These are phyloP conservation scores for Haplosporangium sp. DNA, from an alignment of 371 early-diverging fungal genomes.

Conservation along the genomic window DNA sequence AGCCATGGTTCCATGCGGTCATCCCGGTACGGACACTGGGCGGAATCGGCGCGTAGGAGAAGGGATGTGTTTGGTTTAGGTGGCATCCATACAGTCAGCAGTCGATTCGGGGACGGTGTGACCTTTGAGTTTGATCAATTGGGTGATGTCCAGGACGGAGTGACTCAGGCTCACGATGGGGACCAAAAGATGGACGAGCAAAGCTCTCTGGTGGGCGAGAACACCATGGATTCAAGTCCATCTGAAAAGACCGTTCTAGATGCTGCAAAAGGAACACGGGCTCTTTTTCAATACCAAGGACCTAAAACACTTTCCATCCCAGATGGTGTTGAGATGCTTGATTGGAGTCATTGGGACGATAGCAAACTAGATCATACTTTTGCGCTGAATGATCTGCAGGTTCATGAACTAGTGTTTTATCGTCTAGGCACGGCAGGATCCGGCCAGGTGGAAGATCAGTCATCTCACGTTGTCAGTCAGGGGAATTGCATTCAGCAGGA, in stretches of 20 bases:
- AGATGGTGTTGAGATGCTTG: background rate
- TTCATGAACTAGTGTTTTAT: conserved; percentile 38
- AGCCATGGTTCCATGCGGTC: background rate
- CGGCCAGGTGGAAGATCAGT: too few species aligned
- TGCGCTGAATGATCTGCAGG: conserved; percentile 3
- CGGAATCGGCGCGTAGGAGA: background rate
- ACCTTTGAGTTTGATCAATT: too few species aligned
- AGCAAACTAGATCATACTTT: background rate
- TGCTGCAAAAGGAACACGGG: background rate
- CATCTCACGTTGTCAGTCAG: background rate
- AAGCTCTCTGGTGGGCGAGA: background rate
- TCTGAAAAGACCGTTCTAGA: too few species aligned
- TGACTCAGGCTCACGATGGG: too few species aligned
- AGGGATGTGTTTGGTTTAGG: background rate
- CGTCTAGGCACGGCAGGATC: background rate
- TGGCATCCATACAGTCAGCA: too few species aligned
- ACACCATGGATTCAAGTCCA: too few species aligned
- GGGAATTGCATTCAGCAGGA: background rate
- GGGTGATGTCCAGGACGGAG: too few species aligned
- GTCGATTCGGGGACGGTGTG: too few species aligned
- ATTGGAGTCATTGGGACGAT: conserved; percentile 3
- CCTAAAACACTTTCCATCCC: conserved; percentile 3
- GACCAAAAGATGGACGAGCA: too few species aligned
- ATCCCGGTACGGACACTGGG: conserved; percentile 3
- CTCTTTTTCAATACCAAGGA: conserved; percentile 11